phyloP scores from a whole-genome alignment of 2,329 filamentous ascomycete genomes.

The Ceratocystis variospora region DNA sequence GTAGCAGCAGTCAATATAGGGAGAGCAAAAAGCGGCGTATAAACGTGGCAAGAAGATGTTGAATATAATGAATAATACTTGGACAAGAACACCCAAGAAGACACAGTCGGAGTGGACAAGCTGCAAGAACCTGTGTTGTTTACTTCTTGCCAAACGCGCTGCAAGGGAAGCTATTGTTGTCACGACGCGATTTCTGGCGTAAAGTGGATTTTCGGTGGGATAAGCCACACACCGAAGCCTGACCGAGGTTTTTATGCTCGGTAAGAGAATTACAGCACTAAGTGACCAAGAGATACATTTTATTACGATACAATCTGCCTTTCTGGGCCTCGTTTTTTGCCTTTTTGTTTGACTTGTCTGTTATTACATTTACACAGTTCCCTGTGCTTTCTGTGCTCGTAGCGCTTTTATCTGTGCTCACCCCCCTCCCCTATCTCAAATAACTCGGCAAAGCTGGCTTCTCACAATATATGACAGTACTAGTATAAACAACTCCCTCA shows the following conservation, averaged over 20 bases:
- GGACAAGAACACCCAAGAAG: background rate
- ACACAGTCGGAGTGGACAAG: background rate
- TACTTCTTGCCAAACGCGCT: background rate
- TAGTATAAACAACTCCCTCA: background rate
- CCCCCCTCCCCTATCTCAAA: no score
- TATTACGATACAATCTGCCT: no score
- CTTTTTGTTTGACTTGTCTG: no score
- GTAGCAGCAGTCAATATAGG: constrained; percentile 10
- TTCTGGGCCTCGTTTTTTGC: no score
- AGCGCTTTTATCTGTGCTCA: no score
- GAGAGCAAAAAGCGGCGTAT: background rate
- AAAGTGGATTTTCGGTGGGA: constrained; percentile 3
- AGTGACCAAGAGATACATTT: background rate
- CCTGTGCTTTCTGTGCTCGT: no score
- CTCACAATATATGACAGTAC: no score
- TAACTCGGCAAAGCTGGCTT: no score
- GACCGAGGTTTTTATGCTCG: background rate
- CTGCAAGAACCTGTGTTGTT: background rate
- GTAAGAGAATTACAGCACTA: background rate
- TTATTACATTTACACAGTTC: no score
- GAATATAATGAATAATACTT: background rate
- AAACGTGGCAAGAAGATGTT: background rate
- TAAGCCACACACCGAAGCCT: background rate
- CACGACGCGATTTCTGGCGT: background rate
- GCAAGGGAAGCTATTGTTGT: background rate